Percentiles rank a stretch among this genome's conserved stretches.
phyloP scores from a whole-genome alignment of 139 green algal genomes.

The Volvox reticuliferus region DNA sequence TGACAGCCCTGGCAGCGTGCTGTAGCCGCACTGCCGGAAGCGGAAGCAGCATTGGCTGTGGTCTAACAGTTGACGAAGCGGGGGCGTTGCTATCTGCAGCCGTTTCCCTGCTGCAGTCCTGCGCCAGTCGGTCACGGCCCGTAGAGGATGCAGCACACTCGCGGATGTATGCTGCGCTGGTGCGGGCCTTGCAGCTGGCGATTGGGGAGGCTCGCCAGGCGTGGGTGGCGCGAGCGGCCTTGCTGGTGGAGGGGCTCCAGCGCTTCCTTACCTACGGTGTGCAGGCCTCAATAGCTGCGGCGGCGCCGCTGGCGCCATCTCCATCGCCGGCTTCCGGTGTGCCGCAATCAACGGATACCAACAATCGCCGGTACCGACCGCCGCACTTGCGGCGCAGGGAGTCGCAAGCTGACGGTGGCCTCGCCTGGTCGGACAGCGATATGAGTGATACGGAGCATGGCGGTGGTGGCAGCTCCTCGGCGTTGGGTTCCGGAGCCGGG shows the following conservation, averaged over 20 bases:
- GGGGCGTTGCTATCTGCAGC: neutral
- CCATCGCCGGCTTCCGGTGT: neutral
- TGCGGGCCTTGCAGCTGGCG: conserved; percentile 31
- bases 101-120: conserved; percentile 22
- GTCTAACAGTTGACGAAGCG: neutral
- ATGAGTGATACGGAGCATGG: conserved; percentile 17
- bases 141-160: conserved; percentile 50
- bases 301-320: neutral
- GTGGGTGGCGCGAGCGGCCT: conserved; percentile 43
- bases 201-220: conserved; percentile 36
- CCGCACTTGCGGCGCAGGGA: conserved; percentile 38
- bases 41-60: neutral
- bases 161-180: conserved; percentile 48
- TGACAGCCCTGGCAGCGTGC: conserved; percentile 43
- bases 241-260: conserved; percentile 54
- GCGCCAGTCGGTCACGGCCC: neutral
- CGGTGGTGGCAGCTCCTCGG: neutral
- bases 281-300: conserved; percentile 1
- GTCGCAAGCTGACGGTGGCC: neutral
- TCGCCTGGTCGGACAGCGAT: conserved; percentile 19
- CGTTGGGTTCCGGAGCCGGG: neutral
- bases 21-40: neutral
- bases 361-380: conserved; percentile 18
- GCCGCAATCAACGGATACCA: neutral
- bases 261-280: conserved; percentile 55